Conservation (phyloP, 164 flowering plant species). For the Dillenia turbinata region DNA sequence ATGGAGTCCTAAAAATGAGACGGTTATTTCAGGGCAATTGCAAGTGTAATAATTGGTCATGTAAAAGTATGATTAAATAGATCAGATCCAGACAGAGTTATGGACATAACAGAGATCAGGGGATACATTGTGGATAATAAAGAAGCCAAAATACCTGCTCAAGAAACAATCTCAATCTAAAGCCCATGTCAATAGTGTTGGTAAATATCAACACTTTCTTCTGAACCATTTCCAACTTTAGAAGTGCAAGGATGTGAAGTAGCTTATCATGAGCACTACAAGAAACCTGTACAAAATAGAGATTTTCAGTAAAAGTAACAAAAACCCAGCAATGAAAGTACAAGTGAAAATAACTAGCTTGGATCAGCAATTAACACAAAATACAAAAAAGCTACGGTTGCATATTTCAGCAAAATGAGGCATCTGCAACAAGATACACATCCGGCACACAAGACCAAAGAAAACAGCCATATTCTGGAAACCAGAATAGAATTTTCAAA, state of each 20-base stretch:
- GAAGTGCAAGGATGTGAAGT: slow-evolving; percentile 74
- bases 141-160: slow-evolving; percentile 68
- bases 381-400: background rate
- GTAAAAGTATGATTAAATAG: too few relatives aligned
- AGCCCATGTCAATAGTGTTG: slow-evolving; percentile 81
- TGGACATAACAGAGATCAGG: background rate
- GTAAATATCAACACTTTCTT: slow-evolving; percentile 84
- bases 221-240: slow-evolving; percentile 86
- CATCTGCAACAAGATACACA: too few relatives aligned
- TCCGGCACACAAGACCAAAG: too few relatives aligned
- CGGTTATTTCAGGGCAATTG: too few relatives aligned
- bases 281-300: slow-evolving; percentile 47
- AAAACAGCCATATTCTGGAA: too few relatives aligned
- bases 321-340: too few relatives aligned
- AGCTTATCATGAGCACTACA: slow-evolving; percentile 75
- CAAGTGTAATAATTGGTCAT: too few relatives aligned
- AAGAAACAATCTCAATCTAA: slow-evolving; percentile 73
- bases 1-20: too few relatives aligned
- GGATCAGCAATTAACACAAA: background rate
- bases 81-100: too few relatives aligned
- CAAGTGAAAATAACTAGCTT: too few relatives aligned
- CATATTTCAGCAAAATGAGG: too few relatives aligned
- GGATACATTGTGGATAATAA: background rate
- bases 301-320: background rate
- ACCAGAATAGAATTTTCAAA: too few relatives aligned